Evolutionary conservation across 495 filamentous ascomycete species (phyloP), one percentile per base, ranked within the genome.

Genomic region (Podospora conica): DNA sequence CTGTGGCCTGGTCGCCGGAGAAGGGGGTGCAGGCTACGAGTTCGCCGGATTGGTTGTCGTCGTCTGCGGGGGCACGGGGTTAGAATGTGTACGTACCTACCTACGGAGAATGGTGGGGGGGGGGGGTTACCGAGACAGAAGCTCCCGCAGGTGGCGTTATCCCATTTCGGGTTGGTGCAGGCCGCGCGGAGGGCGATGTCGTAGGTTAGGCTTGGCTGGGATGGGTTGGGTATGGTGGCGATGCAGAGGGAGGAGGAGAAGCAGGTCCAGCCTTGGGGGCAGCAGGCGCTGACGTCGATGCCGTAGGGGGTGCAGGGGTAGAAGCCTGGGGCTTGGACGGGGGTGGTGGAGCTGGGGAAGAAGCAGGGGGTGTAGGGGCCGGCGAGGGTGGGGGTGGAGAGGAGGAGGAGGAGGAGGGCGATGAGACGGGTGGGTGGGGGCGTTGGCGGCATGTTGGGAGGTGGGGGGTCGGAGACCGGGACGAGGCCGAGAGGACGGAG

Each of bases 211-310:
- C 72, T 69, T 22, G 69, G 69, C n/a, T 65, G 68, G 18, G 58
- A 60, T 22, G 55, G 58, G 20, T 58, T 70, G 24, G 65, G 57
- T 20, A 69, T 71, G 18, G 75, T 78, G 53, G 73, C 73, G 25
- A 75, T 68, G 60, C 73, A 78, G 3, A 78, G 70, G n/a, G 68
- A 63, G 64, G 73, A 76, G 25, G 69, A 70, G 55, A 74, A 79
- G 65, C 76, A 78, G 11, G 77, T 76, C 69, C 72, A 77, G 3
- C 76, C 76, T 0, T 63, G 64, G 22, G 72, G 68, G 58, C 76
- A 77, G 61, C 75, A 78, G 3, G 65, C 59, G 4, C 65, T 55
- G 21, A 70, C 68, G 27, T 63, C 64, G 0, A 70, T 66, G 53
- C 65, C 27, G 24, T 54, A 60, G 21, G 67, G 55, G 53, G 74